Evolutionary conservation across 208 protist species (phyloP), one percentile per base, ranked within the genome.

Genomic region (Trypanosoma grayi): DNA sequence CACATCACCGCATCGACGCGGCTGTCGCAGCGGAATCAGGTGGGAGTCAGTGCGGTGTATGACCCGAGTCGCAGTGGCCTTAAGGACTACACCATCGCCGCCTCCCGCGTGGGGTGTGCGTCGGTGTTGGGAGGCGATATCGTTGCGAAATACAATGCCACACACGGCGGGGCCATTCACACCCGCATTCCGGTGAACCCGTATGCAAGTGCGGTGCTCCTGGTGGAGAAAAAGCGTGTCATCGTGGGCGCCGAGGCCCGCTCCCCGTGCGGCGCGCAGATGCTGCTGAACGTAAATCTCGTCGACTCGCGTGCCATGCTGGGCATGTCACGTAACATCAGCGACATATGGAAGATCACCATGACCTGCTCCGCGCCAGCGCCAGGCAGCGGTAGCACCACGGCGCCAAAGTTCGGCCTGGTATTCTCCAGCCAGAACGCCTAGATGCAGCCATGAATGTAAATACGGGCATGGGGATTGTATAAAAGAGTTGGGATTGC

Each of bases 21-120:
- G 9, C 28, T 90, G 22, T 33, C 44, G 1, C 4, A 66, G 36
- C 41, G 56, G 10, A 51, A 73, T 31, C 79, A 73, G 33, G 60
- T 75, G 2, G 83, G 83, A 10, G 53, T 63, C 0, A 60, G 53
- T 40, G 45, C 69, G 14, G 16, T 51, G 20, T 93, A 93, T 58
- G 82, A 90, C 54, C 81, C 83, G 5, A 79, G 66, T 25, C 72
- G 87, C 48, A 89, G 79, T 43, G 87, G 87, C 14, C 27, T 93
- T 25, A 66, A 60, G 53, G 68, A 90, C 54, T 59, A 80, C 45
- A 82, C 76, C 2, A 28, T 81, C 6, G 41, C 73, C 6, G 22
- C 75, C 18, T 55, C 73, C 13, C 73, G 73, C 22, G 34, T 67
- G 13, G 63, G 63, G 27, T 90, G 79, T 59, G 60, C 70, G 0